Evolutionary conservation across 805 yeast species (phyloP).

Genomic region (Teunomyces panamensis): DNA sequence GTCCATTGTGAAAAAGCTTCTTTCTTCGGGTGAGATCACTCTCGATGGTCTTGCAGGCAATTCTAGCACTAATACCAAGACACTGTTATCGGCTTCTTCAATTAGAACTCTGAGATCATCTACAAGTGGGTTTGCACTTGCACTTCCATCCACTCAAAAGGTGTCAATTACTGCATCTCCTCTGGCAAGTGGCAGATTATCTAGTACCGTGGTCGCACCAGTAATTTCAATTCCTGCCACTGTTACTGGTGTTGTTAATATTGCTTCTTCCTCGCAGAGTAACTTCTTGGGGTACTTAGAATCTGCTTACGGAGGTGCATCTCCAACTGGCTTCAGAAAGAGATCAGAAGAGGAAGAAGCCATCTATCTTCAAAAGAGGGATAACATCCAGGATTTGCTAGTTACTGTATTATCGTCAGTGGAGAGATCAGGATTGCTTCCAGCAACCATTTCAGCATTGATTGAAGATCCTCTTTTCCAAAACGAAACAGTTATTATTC

Average conservation of each 20-base stretch:
- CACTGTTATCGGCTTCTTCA: neutral
- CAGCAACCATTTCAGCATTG: constrained; percentile 20
- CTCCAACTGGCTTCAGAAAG: constrained; percentile 5
- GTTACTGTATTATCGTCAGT: constrained; percentile 26
- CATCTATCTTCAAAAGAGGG: constrained; percentile 17
- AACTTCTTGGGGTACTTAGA: constrained; percentile 12
- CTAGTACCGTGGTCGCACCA: neutral
- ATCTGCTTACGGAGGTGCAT: constrained; percentile 7
- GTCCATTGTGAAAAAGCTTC: constrained; percentile 16
- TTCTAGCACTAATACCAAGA: neutral
- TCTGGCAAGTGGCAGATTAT: neutral
- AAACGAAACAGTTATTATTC: constrained; percentile 18
- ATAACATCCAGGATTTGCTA: constrained; percentile 28
- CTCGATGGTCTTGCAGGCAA: neutral
- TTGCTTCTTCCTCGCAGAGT: neutral
- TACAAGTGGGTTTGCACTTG: too few species aligned
- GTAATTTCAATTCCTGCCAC: neutral
- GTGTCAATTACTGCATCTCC: too few species aligned
- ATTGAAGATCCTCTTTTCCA: constrained; percentile 24
- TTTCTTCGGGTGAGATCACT: constrained; percentile 8
- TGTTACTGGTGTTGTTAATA: neutral
- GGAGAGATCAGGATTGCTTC: constrained; percentile 25
- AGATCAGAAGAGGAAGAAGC: neutral
- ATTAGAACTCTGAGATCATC: too few species aligned
- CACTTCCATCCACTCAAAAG: too few species aligned